Percentiles rank a stretch among this genome's conserved stretches.
These are phyloP conservation scores for Sporisorium exsertum DNA, from an alignment of 1,284 basidiomycete genomes.

Conservation along the genomic window DNA sequence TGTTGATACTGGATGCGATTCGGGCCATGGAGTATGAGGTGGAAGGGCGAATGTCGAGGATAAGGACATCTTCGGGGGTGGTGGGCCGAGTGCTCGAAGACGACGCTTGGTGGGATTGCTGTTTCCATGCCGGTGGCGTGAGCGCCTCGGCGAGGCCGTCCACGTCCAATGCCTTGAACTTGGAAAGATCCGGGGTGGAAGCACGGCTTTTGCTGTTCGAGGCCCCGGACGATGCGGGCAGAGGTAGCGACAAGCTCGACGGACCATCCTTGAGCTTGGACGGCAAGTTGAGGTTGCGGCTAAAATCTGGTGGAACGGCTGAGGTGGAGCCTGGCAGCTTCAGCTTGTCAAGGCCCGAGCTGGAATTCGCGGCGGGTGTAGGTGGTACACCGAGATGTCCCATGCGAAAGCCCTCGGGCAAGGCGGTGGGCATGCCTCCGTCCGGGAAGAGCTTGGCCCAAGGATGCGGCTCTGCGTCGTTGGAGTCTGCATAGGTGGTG, in stretches of 20 bases:
- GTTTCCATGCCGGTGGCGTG: slow-evolving; percentile 20
- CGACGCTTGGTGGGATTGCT: slow-evolving; percentile 10
- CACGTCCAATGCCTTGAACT: slow-evolving; percentile 45
- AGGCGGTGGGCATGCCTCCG: slow-evolving; percentile 45
- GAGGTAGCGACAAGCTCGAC: slow-evolving; percentile 32
- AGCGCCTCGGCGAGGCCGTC: slow-evolving; percentile 42
- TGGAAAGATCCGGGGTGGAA: slow-evolving; percentile 20
- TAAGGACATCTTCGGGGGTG: slow-evolving; percentile 42
- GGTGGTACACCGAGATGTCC: slow-evolving; percentile 32
- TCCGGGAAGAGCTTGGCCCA: slow-evolving; percentile 51
- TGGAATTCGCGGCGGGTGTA: slow-evolving; percentile 35
- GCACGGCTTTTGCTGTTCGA: slow-evolving; percentile 19
- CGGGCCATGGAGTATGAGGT: slow-evolving; percentile 59
- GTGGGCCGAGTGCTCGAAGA: slow-evolving; percentile 2
- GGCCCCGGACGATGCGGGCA: slow-evolving; percentile 22
- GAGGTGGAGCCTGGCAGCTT: slow-evolving; percentile 8
- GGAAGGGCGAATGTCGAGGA: slow-evolving; percentile 90
- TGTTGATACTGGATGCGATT: slow-evolving; percentile 77
- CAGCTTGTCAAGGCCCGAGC: slow-evolving; percentile 12
- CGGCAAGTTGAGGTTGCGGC: slow-evolving; percentile 25
- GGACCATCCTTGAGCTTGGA: slow-evolving; percentile 18
- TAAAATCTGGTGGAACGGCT: slow-evolving; percentile 10
- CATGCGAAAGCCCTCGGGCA: slow-evolving; percentile 38
- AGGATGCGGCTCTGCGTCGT: slow-evolving; percentile 35
- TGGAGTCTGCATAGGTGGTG: background rate